Conservation (phyloP, 2,329 filamentous ascomycete species). For the Ceratocystis cacaofunesta region DNA sequence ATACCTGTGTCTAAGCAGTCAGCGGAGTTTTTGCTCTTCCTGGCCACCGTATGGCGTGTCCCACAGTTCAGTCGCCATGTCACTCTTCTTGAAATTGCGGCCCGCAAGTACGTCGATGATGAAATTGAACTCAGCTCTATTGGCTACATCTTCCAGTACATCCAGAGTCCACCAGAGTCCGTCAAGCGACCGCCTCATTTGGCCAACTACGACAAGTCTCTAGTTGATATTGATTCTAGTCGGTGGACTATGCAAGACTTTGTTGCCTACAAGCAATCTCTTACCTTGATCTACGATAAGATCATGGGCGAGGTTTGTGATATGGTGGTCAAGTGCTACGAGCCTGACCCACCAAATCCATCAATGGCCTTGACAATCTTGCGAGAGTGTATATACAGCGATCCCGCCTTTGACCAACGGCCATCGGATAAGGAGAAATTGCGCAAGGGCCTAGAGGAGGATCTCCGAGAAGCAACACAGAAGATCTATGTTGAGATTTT, state of each 20-base stretch:
- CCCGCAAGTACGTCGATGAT: constrained; percentile 71
- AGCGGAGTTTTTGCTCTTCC: constrained; percentile 67
- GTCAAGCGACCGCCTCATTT: constrained; percentile 54
- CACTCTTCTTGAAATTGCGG: constrained; percentile 68
- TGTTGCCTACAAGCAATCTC: constrained; percentile 55
- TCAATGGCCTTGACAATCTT: constrained; percentile 67
- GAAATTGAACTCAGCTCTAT: constrained; percentile 69
- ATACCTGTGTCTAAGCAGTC: constrained; percentile 60
- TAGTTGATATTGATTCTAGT: constrained; percentile 42
- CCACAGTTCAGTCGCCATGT: constrained; percentile 69
- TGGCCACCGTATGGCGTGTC: constrained; percentile 78
- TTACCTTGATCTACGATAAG: constrained; percentile 63
- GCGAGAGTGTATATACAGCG: constrained; percentile 65
- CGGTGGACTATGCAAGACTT: constrained; percentile 57
- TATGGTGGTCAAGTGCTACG: constrained; percentile 75
- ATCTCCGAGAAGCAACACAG: constrained; percentile 10
- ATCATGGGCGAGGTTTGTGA: constrained; percentile 78
- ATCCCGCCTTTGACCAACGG: constrained; percentile 58
- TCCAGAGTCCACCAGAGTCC: constrained; percentile 33
- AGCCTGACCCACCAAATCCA: constrained; percentile 69
- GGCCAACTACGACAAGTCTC: constrained; percentile 34
- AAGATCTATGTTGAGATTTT: constrained; percentile 67
- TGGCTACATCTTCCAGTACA: constrained; percentile 52
- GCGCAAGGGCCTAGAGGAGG: constrained; percentile 7
- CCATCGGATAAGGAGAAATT: constrained; percentile 47